Conservation (phyloP, 163 green algal genomes). For the Volvox carteri region DNA sequence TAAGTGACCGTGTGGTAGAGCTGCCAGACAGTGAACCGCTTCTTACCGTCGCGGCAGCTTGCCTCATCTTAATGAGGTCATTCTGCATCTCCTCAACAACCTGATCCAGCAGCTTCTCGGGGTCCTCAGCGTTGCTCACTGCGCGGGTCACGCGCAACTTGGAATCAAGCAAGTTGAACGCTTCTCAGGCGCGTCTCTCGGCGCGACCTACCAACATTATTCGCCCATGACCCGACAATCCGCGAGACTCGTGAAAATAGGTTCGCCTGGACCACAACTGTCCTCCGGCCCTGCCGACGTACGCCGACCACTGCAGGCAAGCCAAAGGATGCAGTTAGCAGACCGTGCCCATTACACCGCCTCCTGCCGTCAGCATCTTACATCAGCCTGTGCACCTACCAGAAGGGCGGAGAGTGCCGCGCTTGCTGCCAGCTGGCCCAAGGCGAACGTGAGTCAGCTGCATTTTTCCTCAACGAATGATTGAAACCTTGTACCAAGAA, state of each 20-base stretch:
- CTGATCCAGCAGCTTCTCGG: slow-evolving; percentile 98
- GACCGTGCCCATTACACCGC: not conserved
- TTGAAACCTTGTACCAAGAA: too few species aligned
- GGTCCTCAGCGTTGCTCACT: slow-evolving; percentile 94
- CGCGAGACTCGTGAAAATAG: slow-evolving; percentile 88
- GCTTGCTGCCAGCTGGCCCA: slow-evolving; percentile 14
- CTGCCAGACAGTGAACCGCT: not conserved
- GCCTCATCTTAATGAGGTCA: slow-evolving; percentile 98
- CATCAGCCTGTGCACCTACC: not conserved
- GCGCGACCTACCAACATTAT: slow-evolving; percentile 79
- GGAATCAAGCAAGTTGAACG: not conserved
- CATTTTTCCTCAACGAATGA: slow-evolving; percentile 32
- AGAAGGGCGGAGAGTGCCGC: slow-evolving; percentile 19
- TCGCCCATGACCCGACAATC: slow-evolving; percentile 92
- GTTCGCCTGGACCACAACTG: slow-evolving; percentile 85
- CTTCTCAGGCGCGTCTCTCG: not conserved
- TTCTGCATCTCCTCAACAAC: slow-evolving; percentile 98
- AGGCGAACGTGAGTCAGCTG: slow-evolving; percentile 19
- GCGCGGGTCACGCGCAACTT: slow-evolving; percentile 29
- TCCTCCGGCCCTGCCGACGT: slow-evolving; percentile 27
- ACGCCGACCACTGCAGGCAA: slow-evolving; percentile 15
- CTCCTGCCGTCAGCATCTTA: not conserved
- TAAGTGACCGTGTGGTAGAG: not conserved
- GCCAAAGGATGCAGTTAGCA: not conserved
- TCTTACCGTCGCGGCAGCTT: slow-evolving; percentile 93